A percentile compares a stretch with the other conserved stretches of the same genome.
These are phyloP conservation scores for Lathyrus oleraceus DNA, from an alignment of 306 rosid species.

Conservation along the genomic window DNA sequence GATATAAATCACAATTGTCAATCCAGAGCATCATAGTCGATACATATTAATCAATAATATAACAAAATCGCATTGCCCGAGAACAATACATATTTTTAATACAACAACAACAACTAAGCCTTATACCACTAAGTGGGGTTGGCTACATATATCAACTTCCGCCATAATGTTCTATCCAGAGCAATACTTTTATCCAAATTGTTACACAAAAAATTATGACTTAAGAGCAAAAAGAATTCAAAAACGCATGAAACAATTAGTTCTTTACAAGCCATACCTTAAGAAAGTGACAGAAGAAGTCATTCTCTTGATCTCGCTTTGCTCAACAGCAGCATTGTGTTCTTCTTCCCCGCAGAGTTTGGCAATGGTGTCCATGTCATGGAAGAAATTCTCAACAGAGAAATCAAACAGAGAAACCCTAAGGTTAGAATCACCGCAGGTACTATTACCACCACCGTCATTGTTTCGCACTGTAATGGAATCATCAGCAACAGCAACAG, in stretches of 20 bases:
- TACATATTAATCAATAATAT: too few relatives aligned
- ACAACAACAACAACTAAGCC: too few relatives aligned
- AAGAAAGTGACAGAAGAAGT: constrained; percentile 64
- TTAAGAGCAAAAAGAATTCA: not conserved
- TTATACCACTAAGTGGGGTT: too few relatives aligned
- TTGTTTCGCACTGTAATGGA: constrained; percentile 3
- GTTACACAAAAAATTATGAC: too few relatives aligned
- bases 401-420: constrained; percentile 55
- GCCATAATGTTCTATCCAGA: too few relatives aligned
- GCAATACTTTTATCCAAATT: too few relatives aligned
- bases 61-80: too few relatives aligned
- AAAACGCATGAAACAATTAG: not conserved
- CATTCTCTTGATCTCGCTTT: constrained; percentile 50
- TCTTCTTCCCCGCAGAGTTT: constrained; percentile 62
- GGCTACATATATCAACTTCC: too few relatives aligned
- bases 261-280: constrained; percentile 44
- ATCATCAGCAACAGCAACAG: not conserved
- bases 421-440: not conserved
- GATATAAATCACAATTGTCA: not conserved
- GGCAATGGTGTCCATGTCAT: constrained; percentile 52
- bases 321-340: constrained; percentile 33
- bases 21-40: too few relatives aligned
- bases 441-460: constrained; percentile 21
- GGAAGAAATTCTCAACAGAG: constrained; percentile 67
- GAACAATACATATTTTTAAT: too few relatives aligned